Conservation (phyloP, 768 basidiomycete species). For the Mycena galopus region DNA sequence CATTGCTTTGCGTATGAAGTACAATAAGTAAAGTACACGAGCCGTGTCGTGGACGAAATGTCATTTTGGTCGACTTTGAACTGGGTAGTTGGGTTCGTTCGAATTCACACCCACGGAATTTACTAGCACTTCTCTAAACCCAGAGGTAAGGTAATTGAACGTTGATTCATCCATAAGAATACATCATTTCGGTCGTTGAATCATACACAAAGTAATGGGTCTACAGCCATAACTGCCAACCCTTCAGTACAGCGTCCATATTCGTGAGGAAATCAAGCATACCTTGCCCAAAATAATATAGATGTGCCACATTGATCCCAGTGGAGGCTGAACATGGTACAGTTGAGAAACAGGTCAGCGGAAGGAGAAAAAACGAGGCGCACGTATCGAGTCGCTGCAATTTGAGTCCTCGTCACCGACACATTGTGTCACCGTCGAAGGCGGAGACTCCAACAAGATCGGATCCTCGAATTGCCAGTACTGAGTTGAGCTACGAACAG, state of each 20-base stretch:
- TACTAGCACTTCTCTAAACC: too few relatives aligned
- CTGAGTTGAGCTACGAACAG: slow-evolving; percentile 36
- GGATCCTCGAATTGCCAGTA: slow-evolving; percentile 66
- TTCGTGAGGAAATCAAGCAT: not conserved
- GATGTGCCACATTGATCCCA: slow-evolving; percentile 61
- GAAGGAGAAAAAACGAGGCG: slow-evolving; percentile 20
- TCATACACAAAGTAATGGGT: slow-evolving; percentile 16
- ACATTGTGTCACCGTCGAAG: slow-evolving; percentile 56
- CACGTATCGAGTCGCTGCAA: slow-evolving; percentile 64
- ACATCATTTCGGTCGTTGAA: not conserved
- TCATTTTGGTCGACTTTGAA: too few relatives aligned
- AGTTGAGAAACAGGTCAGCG: not conserved
- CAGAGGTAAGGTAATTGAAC: too few relatives aligned
- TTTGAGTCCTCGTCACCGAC: slow-evolving; percentile 59
- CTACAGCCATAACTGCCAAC: slow-evolving; percentile 12
- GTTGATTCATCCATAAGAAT: too few relatives aligned
- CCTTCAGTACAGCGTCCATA: not conserved
- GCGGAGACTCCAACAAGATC: slow-evolving; percentile 42
- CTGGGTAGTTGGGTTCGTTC: too few relatives aligned
- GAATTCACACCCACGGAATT: too few relatives aligned
- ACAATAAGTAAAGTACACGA: too few relatives aligned
- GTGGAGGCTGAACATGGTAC: slow-evolving; percentile 52
- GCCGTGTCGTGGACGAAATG: too few relatives aligned
- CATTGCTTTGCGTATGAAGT: slow-evolving; percentile 17
- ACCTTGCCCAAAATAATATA: slow-evolving; percentile 62